Evolutionary conservation across 2,329 filamentous ascomycete species (phyloP), one percentile per base, ranked within the genome.

Genomic region (Penicillium sp.): DNA sequence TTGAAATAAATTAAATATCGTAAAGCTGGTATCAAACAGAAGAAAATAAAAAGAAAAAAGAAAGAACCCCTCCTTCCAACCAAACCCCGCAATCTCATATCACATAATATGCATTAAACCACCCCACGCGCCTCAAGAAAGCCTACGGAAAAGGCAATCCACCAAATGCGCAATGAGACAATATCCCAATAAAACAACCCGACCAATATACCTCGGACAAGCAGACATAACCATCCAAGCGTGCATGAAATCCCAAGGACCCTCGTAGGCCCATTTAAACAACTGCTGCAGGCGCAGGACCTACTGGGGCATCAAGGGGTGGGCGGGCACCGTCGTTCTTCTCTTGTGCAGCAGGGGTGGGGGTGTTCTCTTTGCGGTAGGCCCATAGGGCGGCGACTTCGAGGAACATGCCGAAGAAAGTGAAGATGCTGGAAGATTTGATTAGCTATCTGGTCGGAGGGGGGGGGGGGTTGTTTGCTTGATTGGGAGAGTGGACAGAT

Each of bases 301-400:
- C 53, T 14, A 29, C 51, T 3, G 62, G 62, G 1, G 54, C 60
- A 57, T 65, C 63, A 16, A 62, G 42, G 7, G 63, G 62, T 2
- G 48, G 19, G 24, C 62, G 57, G 9, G 51, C n/a, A 11, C 58
- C 60, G 23, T 58, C 59, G 9, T 58, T 58, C 54, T 72, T 71
- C 55, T 72, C 70, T 4, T 42, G 37, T 1, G 60, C 60, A 8
- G 49, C 23, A 5, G 36, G 33, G 26, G 48, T 36, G 36, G 36
- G 33, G 26, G 47, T 36, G 36, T 61, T 63, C 29, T 65, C 63
- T 43, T 60, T 63, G 24, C 65, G 61, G 44, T 73, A 66, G 9
- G 64, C 63, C 72, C 71, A 75, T 31, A 75, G 70, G 5, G 64
- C 61, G 19, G 59, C 60, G 34, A 71, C 62, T 56, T 79, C 75